These are phyloP conservation scores for Xenoacremonium recifei DNA, from an alignment of 2,329 filamentous ascomycete species.

Conservation along the genomic window DNA sequence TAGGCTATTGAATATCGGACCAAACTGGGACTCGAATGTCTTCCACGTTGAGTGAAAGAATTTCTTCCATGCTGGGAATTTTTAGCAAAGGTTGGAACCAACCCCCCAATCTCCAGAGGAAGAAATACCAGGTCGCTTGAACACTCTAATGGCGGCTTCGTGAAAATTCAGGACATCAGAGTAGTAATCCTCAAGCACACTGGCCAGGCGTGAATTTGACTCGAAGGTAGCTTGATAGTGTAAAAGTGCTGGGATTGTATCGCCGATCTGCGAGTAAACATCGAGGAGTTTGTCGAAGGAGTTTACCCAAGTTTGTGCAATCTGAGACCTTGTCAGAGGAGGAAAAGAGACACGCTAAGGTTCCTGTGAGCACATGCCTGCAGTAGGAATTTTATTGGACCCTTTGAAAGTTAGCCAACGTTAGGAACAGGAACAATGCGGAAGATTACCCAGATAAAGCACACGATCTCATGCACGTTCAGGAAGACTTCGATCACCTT, in stretches of 20 bases:
- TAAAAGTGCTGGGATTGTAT: constrained; percentile 2
- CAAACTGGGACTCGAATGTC: constrained; percentile 6
- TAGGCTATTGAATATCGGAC: constrained; percentile 4
- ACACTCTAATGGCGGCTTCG: constrained; percentile 2
- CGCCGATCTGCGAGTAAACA: constrained; percentile 6
- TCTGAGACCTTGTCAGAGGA: not conserved
- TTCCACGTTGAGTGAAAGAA: constrained; percentile 8
- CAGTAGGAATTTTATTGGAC: constrained; percentile 7
- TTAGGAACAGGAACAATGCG: too few relatives aligned
- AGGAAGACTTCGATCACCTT: constrained; percentile 6
- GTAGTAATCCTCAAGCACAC: constrained; percentile 10
- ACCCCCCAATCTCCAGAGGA: too few relatives aligned
- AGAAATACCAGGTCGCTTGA: constrained; percentile 3
- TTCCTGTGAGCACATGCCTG: not conserved
- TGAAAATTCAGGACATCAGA: constrained; percentile 10
- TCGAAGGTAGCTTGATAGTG: constrained; percentile 3
- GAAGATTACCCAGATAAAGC: constrained; percentile 10
- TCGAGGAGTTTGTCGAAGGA: constrained; percentile 5
- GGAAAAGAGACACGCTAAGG: not conserved
- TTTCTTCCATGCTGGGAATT: constrained; percentile 4
- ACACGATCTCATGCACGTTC: constrained; percentile 3
- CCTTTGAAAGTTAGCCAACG: constrained; percentile 1
- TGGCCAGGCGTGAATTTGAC: not conserved
- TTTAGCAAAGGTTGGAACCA: too few relatives aligned
- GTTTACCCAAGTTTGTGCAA: constrained; percentile 1